phyloP scores from a whole-genome alignment of 2,329 filamentous ascomycete genomes.

The Apiospora kogelbergensis region DNA sequence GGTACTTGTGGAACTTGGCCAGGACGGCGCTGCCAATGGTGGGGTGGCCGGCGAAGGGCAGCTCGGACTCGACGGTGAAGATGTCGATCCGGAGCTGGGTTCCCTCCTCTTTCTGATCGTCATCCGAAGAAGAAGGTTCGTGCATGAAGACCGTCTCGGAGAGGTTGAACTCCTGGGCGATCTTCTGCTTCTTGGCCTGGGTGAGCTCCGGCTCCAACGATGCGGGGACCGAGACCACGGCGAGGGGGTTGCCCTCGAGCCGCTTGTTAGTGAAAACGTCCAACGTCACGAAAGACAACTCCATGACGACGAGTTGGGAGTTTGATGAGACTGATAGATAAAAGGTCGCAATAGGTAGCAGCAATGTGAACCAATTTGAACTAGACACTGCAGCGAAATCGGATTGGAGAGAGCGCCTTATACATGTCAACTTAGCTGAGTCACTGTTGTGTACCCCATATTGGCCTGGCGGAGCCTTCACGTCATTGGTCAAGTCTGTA shows the following conservation, averaged over 20 bases:
- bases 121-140: slow-evolving; percentile 29
- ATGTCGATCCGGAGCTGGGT: slow-evolving; percentile 51
- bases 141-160: slow-evolving; percentile 66
- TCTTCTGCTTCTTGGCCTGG: slow-evolving; percentile 54
- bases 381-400: background rate
- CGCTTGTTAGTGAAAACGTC: slow-evolving; percentile 57
- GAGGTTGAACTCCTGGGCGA: slow-evolving; percentile 64
- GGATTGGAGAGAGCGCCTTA: background rate
- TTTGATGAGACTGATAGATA: background rate
- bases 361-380: background rate
- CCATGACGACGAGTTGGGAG: slow-evolving; percentile 15
- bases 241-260: slow-evolving; percentile 60
- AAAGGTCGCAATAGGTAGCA: too few species aligned
- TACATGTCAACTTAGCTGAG: background rate
- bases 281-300: slow-evolving; percentile 51
- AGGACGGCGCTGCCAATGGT: slow-evolving; percentile 58
- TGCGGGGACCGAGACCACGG: slow-evolving; percentile 55
- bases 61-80: slow-evolving; percentile 54
- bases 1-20: slow-evolving; percentile 36
- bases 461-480: background rate
- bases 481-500: background rate
- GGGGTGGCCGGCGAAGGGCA: slow-evolving; percentile 64
- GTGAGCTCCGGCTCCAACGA: slow-evolving; percentile 38
- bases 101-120: slow-evolving; percentile 19
- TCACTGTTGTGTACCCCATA: slow-evolving; percentile 2